Percentiles rank a stretch among this genome's conserved stretches.
Conservation (phyloP, 2,329 filamentous ascomycete genomes). For the Sporothrix inflata region DNA sequence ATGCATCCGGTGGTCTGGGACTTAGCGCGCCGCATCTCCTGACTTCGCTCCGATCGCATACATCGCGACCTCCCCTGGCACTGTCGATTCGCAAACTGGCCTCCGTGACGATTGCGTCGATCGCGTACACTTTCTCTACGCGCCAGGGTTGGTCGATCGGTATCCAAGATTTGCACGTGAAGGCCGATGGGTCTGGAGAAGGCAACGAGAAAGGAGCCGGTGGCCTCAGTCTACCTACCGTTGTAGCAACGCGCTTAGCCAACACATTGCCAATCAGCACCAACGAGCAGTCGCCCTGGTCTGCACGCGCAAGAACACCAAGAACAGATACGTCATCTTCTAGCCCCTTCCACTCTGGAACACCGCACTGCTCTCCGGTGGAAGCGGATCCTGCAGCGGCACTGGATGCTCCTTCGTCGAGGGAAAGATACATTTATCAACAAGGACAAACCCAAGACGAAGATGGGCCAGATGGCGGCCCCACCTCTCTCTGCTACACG, state of each 20-base stretch:
- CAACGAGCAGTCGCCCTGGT: not conserved
- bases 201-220: not conserved
- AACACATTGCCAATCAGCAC: constrained; percentile 43
- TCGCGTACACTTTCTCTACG: constrained; percentile 82
- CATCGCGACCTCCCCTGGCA: constrained; percentile 75
- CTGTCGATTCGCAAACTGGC: constrained; percentile 75
- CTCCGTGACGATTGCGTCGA: constrained; percentile 72
- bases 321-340: not conserved
- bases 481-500: constrained; percentile 68
- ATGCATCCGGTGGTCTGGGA: not conserved
- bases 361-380: not conserved
- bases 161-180: constrained; percentile 82
- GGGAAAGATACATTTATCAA: not conserved
- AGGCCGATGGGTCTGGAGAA: constrained; percentile 26
- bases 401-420: not conserved
- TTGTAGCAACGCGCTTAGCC: constrained; percentile 47
- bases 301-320: not conserved
- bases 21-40: constrained; percentile 61
- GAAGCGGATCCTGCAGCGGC: no score
- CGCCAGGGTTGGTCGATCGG: constrained; percentile 84
- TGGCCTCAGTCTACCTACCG: constrained; percentile 36
- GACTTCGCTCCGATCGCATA: constrained; percentile 79
- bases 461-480: constrained; percentile 44
- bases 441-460: not conserved
- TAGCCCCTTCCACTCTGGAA: not conserved